Evolutionary conservation across 495 filamentous ascomycete genomes (phyloP).

Genomic region (Bacidia gigantensis): DNA sequence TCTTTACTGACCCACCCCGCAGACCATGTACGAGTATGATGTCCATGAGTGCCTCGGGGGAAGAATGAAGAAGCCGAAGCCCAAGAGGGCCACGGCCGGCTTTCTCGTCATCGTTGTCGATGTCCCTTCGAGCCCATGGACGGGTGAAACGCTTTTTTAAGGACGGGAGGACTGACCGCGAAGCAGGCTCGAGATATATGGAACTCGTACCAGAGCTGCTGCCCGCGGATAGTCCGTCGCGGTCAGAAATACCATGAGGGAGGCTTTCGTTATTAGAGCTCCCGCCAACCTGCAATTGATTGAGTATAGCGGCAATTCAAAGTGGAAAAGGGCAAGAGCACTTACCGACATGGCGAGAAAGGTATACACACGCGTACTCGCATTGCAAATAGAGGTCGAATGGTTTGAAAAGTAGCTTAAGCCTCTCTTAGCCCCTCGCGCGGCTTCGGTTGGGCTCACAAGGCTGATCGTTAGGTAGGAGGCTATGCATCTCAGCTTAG

Average conservation of each 20-base stretch:
- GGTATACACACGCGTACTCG: too few species aligned
- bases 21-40: slow-evolving; percentile 27
- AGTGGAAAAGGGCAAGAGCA: too few species aligned
- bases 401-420: too few species aligned
- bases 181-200: not conserved
- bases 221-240: not conserved
- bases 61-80: slow-evolving; percentile 4
- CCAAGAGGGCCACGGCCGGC: not conserved
- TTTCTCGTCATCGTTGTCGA: not conserved
- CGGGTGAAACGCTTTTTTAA: slow-evolving; percentile 1
- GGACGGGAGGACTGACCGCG: not conserved
- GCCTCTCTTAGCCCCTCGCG: too few species aligned
- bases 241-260: not conserved
- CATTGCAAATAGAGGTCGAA: too few species aligned
- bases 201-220: slow-evolving; percentile 1
- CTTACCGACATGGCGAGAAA: too few species aligned
- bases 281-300: not conserved
- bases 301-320: too few species aligned
- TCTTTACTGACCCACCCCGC: slow-evolving; percentile 21
- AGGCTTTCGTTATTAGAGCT: not conserved
- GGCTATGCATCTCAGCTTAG: too few species aligned
- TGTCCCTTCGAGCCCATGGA: not conserved
- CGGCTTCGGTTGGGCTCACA: too few species aligned
- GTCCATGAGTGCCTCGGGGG: slow-evolving; percentile 15
- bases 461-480: too few species aligned